These are phyloP conservation scores for Thuidium tamariscinum DNA, from an alignment of 225 moss, liverwort and hornwort genomes.

Conservation along the genomic window DNA sequence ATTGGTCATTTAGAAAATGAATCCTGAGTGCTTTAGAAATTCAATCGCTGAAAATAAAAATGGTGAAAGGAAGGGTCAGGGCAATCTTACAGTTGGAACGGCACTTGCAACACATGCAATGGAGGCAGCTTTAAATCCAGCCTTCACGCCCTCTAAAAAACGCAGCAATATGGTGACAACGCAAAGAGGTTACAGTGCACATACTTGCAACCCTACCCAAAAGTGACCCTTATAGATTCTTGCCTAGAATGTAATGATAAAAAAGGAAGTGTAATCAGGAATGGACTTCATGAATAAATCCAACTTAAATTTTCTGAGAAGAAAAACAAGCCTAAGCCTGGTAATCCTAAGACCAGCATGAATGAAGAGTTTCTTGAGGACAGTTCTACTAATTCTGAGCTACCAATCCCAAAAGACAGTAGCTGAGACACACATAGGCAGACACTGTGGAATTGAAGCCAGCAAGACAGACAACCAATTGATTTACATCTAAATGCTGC, in stretches of 20 bases:
- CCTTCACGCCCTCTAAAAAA: slow-evolving; percentile 70
- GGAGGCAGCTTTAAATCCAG: slow-evolving; percentile 58
- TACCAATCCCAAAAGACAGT: background rate
- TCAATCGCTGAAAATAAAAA: background rate
- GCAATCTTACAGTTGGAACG: slow-evolving; percentile 61
- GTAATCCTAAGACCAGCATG: background rate
- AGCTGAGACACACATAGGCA: background rate
- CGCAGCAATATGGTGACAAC: background rate
- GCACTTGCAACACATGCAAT: slow-evolving; percentile 44
- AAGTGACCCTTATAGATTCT: background rate
- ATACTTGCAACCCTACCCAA: background rate
- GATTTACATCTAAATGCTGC: background rate
- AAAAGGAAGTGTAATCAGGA: background rate
- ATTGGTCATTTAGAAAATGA: background rate
- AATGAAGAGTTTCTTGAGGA: background rate
- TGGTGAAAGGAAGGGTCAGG: background rate
- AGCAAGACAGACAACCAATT: background rate
- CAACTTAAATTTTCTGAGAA: background rate
- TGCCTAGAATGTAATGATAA: background rate
- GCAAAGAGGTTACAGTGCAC: background rate
- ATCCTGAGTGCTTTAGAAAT: background rate
- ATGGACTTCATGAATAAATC: background rate
- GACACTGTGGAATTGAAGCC: background rate
- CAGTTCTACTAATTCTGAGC: background rate
- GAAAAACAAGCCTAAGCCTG: background rate